A percentile compares a stretch with the other conserved stretches of the same genome.
These are phyloP conservation scores for Coniella vitis DNA, from an alignment of 2,329 filamentous ascomycete species.

Conservation along the genomic window DNA sequence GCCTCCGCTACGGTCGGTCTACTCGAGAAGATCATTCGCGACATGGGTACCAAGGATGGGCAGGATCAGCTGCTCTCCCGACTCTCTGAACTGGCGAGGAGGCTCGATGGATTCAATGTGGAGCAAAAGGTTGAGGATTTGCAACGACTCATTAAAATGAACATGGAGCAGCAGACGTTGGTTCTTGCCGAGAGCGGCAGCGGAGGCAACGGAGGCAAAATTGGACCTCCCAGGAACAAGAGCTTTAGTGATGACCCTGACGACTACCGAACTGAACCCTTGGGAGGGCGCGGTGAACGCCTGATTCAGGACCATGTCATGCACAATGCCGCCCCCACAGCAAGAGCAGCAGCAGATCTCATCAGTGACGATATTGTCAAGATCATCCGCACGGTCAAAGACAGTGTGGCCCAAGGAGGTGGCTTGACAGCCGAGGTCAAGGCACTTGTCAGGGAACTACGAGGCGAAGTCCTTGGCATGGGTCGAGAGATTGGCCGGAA, in stretches of 20 bases:
- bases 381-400: conserved; percentile 80
- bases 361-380: conserved; percentile 74
- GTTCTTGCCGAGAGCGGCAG: conserved; percentile 26
- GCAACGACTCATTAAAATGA: conserved; percentile 52
- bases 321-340: conserved; percentile 35
- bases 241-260: conserved; percentile 36
- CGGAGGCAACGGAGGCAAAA: conserved; percentile 20
- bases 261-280: conserved; percentile 1
- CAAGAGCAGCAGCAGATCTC: conserved; percentile 45
- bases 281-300: conserved; percentile 31
- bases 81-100: conserved; percentile 67
- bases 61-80: conserved; percentile 67
- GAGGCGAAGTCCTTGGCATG: conserved; percentile 91
- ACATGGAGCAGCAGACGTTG: conserved; percentile 37
- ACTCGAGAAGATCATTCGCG: conserved; percentile 86
- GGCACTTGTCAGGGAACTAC: conserved; percentile 77
- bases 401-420: conserved; percentile 81
- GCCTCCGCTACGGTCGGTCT: conserved; percentile 59
- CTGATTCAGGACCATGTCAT: conserved; percentile 36
- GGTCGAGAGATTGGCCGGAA: conserved; percentile 82
- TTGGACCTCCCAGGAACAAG: conserved; percentile 27
- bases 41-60: conserved; percentile 97
- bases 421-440: conserved; percentile 90
- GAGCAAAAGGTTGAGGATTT: conserved; percentile 63
- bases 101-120: conserved; percentile 57